These are phyloP conservation scores for Aspergillus fischeri DNA, from an alignment of 2,329 filamentous ascomycete genomes.

Conservation along the genomic window DNA sequence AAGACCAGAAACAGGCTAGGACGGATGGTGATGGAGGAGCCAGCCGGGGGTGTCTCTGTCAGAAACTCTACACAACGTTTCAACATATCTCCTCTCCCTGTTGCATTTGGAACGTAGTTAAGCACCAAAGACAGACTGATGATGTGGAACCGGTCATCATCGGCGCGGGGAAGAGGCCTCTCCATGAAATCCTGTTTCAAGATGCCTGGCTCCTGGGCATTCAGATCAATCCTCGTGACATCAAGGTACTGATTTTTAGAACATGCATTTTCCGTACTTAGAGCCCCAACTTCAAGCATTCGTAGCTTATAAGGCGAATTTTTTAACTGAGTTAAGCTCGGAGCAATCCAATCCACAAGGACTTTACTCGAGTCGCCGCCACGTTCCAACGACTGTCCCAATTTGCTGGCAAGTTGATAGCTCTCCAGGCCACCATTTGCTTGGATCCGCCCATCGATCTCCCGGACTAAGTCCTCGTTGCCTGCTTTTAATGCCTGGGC, in stretches of 20 bases:
- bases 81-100: constrained; percentile 78
- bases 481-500: constrained; percentile 48
- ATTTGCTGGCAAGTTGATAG: constrained; percentile 61
- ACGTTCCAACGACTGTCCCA: constrained; percentile 56
- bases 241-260: constrained; percentile 67
- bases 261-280: constrained; percentile 81
- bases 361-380: constrained; percentile 62
- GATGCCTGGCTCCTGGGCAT: constrained; percentile 75
- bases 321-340: constrained; percentile 23
- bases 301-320: constrained; percentile 41
- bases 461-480: constrained; percentile 37
- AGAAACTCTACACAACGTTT: constrained; percentile 69
- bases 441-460: constrained; percentile 49
- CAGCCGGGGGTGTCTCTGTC: constrained; percentile 24
- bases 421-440: constrained; percentile 55
- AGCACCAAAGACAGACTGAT: constrained; percentile 89
- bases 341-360: constrained; percentile 55
- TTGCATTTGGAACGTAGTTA: constrained; percentile 83
- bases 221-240: constrained; percentile 81
- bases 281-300: constrained; percentile 83
- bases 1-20: constrained; percentile 78
- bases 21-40: constrained; percentile 25
- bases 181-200: constrained; percentile 92
- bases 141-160: constrained; percentile 72
- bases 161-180: constrained; percentile 61